Evolutionary conservation across 1,139 yeast species (phyloP), one percentile per base, ranked within the genome.

Genomic region (Arxiozyma telluris): DNA sequence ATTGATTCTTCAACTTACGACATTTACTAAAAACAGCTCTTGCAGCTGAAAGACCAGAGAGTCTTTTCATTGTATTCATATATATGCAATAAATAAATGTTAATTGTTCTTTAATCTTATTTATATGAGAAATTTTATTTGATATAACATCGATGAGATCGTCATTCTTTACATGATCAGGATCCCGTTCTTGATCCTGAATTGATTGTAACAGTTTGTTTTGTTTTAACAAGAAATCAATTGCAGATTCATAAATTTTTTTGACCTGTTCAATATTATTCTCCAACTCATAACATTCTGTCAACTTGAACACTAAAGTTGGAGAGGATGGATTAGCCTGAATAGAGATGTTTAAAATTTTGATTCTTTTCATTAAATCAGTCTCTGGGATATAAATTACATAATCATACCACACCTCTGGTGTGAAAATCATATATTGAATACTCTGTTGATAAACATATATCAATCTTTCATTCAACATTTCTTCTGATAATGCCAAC

Each of bases 401-500:
- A 52, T 80, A 89, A 55, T 84, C 83, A 68, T 83, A 90, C 98
- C 98, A 93, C 43, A 87, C 71, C 64, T 88, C 95, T 0, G 97
- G 89, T 47, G 79, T 81, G 68, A 86, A 88, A 34, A 88, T 78
- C 62, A 88, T 73, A 50, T 79, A 71, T 64, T 84, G 82, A 11
- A 84, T 74, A 1, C 95, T 83, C 66, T 88, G 90, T 62, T 80
- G 79, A 69, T 80, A 88, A 25, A 85, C 87, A 67, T 83, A 87
- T 53, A 79, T 80, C n/a, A 90, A 75, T 63, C 98, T 77, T 51
- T 76, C 76, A 44, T 76, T 73, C 30, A 83, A 70, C 6, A 72
- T 66, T 12, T 76, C 75, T 43, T 79, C 81, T 34, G 77, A 74
- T 23, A 86, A 70, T 48, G 81, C 82, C 59, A 91, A 69, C 47